These are phyloP conservation scores for Fraxinus xanthoxyloides DNA, from an alignment of 305 asterid species.

Conservation along the genomic window DNA sequence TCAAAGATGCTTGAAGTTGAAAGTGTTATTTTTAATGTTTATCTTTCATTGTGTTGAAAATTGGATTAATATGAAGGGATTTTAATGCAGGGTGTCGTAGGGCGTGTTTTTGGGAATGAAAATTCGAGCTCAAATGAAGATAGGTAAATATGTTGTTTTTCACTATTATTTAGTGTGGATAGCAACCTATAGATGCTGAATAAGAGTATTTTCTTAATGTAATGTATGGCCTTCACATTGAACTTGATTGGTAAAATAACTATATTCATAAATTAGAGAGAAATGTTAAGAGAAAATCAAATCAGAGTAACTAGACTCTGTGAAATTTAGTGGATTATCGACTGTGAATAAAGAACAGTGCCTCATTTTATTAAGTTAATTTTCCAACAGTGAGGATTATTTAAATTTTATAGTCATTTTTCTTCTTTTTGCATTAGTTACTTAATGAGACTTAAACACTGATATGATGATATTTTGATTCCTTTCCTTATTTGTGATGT, in stretches of 20 bases:
- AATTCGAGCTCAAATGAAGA: constrained; percentile 68
- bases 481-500: not conserved
- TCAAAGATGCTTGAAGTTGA: not conserved
- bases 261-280: not conserved
- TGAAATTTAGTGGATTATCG: not conserved
- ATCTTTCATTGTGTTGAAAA: not conserved
- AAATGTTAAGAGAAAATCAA: not conserved
- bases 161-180: not conserved
- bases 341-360: not conserved
- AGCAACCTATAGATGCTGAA: not conserved
- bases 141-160: constrained; percentile 43
- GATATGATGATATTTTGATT: not conserved
- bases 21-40: not conserved
- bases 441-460: constrained; percentile 1
- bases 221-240: not conserved
- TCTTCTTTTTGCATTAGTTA: not conserved
- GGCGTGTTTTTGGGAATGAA: constrained; percentile 78
- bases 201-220: not conserved
- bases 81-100: constrained; percentile 77
- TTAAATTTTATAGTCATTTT: not conserved
- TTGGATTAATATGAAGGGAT: not conserved
- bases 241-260: not conserved
- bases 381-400: not conserved
- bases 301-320: not conserved
- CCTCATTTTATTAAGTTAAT: not conserved